These are phyloP conservation scores for Colletotrichum sp. DNA, from an alignment of 2,329 filamentous ascomycete genomes.

Conservation along the genomic window DNA sequence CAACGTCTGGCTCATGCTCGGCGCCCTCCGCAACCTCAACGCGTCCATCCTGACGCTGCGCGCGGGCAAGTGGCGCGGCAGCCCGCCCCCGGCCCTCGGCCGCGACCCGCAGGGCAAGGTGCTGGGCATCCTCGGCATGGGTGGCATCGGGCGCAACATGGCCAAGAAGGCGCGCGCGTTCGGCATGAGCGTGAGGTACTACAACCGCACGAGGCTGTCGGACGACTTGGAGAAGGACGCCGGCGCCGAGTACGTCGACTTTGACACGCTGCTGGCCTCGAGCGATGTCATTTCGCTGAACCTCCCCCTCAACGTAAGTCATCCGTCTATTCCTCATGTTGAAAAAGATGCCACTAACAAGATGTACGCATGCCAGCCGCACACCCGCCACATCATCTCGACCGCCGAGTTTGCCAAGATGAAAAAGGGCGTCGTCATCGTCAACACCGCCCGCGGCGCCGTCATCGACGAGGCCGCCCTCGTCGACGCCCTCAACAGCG, in stretches of 20 bases:
- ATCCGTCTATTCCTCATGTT: neutral
- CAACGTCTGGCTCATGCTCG: conserved; percentile 81
- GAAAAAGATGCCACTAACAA: neutral
- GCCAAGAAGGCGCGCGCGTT: conserved; percentile 77
- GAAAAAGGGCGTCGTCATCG: conserved; percentile 78
- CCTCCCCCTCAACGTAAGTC: conserved; percentile 75
- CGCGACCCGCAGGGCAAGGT: conserved; percentile 82
- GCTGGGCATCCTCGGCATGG: conserved; percentile 85
- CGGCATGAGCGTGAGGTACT: conserved; percentile 76
- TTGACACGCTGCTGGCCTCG: conserved; percentile 72
- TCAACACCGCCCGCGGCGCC: conserved; percentile 84
- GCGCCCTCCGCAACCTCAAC: conserved; percentile 78
- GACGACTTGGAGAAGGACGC: conserved; percentile 56
- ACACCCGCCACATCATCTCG: conserved; percentile 79
- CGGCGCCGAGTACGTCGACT: conserved; percentile 71
- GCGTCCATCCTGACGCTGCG: conserved; percentile 69
- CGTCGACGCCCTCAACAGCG: conserved; percentile 72
- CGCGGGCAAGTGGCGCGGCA: conserved; percentile 70
- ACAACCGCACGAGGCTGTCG: conserved; percentile 70
- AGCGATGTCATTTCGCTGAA: conserved; percentile 84
- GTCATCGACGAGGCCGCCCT: conserved; percentile 84
- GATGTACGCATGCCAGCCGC: conserved; percentile 38
- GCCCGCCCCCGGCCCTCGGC: conserved; percentile 62
- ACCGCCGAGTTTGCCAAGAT: conserved; percentile 74
- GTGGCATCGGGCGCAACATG: conserved; percentile 80